A percentile compares a stretch with the other conserved stretches of the same genome.
phyloP scores from a whole-genome alignment of 805 yeast genomes.

The Candida loeiensis region DNA sequence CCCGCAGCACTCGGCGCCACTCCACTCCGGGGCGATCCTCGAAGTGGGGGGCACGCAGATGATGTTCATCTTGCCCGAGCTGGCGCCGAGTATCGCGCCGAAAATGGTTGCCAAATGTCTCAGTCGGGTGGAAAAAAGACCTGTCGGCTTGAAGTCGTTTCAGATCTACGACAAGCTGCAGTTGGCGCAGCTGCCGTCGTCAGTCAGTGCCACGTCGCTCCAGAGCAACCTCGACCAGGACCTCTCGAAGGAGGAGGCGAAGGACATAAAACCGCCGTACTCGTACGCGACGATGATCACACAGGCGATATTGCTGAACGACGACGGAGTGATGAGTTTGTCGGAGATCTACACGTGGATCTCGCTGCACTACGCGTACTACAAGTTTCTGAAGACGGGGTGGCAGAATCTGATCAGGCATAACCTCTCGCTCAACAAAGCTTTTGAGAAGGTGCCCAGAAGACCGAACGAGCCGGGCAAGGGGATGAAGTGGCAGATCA shows the following conservation, averaged over 20 bases:
- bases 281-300: conserved; percentile 98
- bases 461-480: conserved; percentile 96
- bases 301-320: conserved; percentile 86
- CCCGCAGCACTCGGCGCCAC: conserved; percentile 46
- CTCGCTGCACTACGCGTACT: conserved; percentile 81
- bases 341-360: conserved; percentile 94
- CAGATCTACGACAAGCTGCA: conserved; percentile 51
- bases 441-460: conserved; percentile 96
- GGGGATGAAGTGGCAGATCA: conserved; percentile 98
- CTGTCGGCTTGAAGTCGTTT: conserved; percentile 35
- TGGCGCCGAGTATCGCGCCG: conserved; percentile 64
- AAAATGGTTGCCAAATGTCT: conserved; percentile 40
- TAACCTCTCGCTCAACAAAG: conserved; percentile 89
- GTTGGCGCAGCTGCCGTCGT: conserved; percentile 36
- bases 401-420: conserved; percentile 99
- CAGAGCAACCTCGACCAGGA: conserved; percentile 53
- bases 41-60: conserved; percentile 98
- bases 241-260: conserved; percentile 84
- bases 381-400: conserved; percentile 87
- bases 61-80: conserved; percentile 97
- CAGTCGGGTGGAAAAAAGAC: conserved; percentile 18
- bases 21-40: conserved; percentile 82
- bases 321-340: conserved; percentile 82
- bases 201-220: conserved; percentile 39
- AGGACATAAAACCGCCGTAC: conserved; percentile 93